Conservation (phyloP, 148 eudicot species). For the Rhododendron simsii region DNA sequence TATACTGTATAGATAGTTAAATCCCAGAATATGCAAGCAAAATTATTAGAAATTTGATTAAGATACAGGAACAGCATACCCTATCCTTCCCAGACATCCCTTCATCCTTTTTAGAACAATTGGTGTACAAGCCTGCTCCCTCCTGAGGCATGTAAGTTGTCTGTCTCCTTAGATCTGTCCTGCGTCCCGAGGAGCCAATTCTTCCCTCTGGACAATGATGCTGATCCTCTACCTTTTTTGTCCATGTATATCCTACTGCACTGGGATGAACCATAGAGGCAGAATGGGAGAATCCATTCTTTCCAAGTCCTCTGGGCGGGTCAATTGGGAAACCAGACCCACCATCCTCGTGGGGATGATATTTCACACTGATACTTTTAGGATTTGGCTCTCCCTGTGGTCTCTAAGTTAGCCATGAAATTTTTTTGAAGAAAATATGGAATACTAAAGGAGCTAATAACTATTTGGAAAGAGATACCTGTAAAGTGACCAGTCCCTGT, state of each 20-base stretch:
- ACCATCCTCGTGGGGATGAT: constrained; percentile 31
- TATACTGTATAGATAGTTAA: neutral
- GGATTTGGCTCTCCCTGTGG: constrained; percentile 31
- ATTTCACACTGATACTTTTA: constrained; percentile 28
- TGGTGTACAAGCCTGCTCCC: neutral
- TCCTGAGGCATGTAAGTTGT: constrained; percentile 20
- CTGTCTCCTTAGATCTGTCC: constrained; percentile 36
- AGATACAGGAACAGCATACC: constrained; percentile 27
- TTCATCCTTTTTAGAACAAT: constrained; percentile 29
- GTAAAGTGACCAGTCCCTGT: constrained; percentile 31
- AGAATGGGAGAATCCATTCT: constrained; percentile 38
- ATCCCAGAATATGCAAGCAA: neutral
- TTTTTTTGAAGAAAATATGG: neutral
- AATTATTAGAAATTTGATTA: neutral
- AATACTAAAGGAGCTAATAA: neutral
- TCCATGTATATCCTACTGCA: constrained; percentile 40
- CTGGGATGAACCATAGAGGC: constrained; percentile 64
- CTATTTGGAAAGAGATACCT: constrained; percentile 12
- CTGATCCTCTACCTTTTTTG: constrained; percentile 34
- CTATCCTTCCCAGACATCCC: constrained; percentile 34
- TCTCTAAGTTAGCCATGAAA: constrained; percentile 3
- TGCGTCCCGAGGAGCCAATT: constrained; percentile 26
- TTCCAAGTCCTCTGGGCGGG: constrained; percentile 24
- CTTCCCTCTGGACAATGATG: constrained; percentile 22
- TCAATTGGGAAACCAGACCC: constrained; percentile 34